phyloP scores from a whole-genome alignment of 768 basidiomycete species.

The Xerocomellus chrysenteron region DNA sequence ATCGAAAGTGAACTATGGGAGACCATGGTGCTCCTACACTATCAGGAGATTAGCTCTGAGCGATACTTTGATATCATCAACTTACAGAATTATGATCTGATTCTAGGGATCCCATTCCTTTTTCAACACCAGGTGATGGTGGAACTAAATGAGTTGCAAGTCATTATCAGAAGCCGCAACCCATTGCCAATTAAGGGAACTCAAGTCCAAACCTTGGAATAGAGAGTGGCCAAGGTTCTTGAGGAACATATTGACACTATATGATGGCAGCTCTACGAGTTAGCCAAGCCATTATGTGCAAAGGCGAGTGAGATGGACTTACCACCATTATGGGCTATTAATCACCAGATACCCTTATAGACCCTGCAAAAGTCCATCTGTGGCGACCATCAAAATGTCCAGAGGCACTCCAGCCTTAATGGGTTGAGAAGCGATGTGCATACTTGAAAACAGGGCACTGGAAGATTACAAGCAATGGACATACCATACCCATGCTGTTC shows the following conservation, averaged over 20 bases:
- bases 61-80: constrained; percentile 40
- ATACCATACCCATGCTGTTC: constrained; percentile 3
- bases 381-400: neutral
- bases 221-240: neutral
- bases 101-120: constrained; percentile 41
- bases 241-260: neutral
- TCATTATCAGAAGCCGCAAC: no score
- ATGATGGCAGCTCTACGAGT: neutral
- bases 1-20: no score
- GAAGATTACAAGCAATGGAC: neutral
- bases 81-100: constrained; percentile 39
- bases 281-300: neutral
- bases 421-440: neutral
- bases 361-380: neutral
- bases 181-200: neutral
- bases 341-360: neutral
- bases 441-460: neutral
- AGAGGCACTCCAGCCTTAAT: neutral
- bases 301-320: no score
- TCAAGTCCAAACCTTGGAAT: neutral
- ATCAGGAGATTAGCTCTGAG: constrained; percentile 16
- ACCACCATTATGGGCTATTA: neutral
- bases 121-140: constrained; percentile 32
- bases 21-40: neutral
- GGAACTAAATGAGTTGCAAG: constrained; percentile 23